These are phyloP conservation scores for Claviceps spartinae DNA, from an alignment of 2,329 filamentous ascomycete species.

Conservation along the genomic window DNA sequence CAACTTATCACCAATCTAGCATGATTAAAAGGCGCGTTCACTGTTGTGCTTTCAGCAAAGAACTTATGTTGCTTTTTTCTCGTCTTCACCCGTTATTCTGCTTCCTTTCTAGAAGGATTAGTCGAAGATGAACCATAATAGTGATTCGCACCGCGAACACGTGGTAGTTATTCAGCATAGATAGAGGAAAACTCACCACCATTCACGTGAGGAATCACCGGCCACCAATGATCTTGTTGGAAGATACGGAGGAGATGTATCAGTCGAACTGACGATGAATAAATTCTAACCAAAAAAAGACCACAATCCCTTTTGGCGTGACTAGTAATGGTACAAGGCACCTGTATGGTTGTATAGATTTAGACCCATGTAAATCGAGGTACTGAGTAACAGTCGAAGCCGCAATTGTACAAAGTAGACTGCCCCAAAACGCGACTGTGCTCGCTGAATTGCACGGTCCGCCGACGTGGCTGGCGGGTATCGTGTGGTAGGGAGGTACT, in stretches of 20 bases:
- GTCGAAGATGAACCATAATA: neutral
- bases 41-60: neutral
- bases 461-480: constrained; percentile 2
- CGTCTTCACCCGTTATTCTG: neutral
- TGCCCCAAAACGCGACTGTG: neutral
- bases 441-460: neutral
- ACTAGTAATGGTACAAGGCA: neutral
- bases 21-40: neutral
- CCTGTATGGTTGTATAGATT: neutral
- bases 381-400: constrained; percentile 1
- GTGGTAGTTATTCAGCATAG: neutral
- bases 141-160: neutral
- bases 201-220: neutral
- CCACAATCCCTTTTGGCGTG: neutral
- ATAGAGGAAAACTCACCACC: neutral
- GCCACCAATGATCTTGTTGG: neutral
- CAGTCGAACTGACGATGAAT: neutral
- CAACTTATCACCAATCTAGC: neutral
- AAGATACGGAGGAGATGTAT: neutral
- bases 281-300: neutral
- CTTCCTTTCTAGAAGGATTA: neutral
- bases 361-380: neutral
- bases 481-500: constrained; percentile 3
- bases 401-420: neutral
- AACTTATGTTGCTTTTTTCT: neutral